phyloP scores from a whole-genome alignment of 768 basidiomycete species.

The Lyophyllum semitale region DNA sequence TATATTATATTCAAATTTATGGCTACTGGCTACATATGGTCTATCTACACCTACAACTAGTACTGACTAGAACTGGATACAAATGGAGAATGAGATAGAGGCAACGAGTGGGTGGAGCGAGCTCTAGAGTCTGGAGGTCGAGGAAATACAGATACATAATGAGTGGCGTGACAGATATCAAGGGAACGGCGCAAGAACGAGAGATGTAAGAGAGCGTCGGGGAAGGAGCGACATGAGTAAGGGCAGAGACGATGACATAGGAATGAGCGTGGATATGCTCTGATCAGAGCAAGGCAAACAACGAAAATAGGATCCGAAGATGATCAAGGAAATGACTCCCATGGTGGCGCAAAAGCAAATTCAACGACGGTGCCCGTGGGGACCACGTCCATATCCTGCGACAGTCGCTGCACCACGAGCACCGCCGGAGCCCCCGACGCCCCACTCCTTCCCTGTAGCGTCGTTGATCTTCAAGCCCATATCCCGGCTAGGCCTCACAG shows the following conservation, averaged over 20 bases:
- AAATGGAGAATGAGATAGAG: neutral
- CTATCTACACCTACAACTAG: neutral
- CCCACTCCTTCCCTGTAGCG: conserved; percentile 7
- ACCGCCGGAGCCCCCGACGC: neutral
- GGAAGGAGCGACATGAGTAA: neutral
- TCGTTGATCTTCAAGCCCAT: conserved; percentile 9
- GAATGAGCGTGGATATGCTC: neutral
- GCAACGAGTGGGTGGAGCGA: neutral
- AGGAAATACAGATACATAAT: neutral
- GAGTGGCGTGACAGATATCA: neutral
- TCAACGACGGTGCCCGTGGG: conserved; percentile 7
- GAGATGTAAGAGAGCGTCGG: neutral
- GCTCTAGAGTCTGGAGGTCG: neutral
- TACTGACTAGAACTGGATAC: neutral
- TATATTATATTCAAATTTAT: neutral
- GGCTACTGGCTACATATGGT: neutral
- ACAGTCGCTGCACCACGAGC: conserved; percentile 11
- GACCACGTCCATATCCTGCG: conserved; percentile 10
- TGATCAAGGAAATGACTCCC: neutral
- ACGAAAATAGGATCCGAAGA: neutral
- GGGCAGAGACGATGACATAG: neutral
- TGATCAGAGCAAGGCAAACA: neutral
- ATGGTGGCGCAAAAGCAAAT: neutral
- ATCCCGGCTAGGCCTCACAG: neutral
- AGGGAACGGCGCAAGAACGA: neutral